A percentile compares a stretch with the other conserved stretches of the same genome.
Evolutionary conservation across 1,139 yeast genomes (phyloP).

Genomic region (Lodderomyces parapsilosis): DNA sequence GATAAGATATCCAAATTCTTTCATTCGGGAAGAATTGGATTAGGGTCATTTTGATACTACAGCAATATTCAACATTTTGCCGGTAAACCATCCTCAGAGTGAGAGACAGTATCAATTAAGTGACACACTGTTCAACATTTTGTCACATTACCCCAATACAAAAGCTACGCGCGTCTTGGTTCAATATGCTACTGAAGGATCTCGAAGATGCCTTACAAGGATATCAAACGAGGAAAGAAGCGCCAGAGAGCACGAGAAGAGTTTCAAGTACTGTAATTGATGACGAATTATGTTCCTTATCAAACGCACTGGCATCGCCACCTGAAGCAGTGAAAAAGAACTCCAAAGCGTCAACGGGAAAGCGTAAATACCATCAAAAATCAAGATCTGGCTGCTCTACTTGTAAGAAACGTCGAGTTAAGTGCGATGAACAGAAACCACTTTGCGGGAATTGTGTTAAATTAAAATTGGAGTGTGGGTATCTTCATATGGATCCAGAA

Average conservation of each 20-base stretch:
- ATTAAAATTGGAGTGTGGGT: constrained; percentile 75
- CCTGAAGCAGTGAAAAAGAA: not conserved
- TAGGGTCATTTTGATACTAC: not conserved
- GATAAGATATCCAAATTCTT: not conserved
- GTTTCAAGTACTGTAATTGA: not conserved
- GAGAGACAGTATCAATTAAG: too few species aligned
- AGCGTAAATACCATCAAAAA: constrained; percentile 79
- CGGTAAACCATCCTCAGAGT: too few species aligned
- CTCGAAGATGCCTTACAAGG: not conserved
- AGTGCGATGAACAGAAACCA: constrained; percentile 89
- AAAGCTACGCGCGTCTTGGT: not conserved
- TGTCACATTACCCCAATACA: not conserved
- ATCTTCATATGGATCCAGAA: constrained; percentile 23
- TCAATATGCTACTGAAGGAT: not conserved
- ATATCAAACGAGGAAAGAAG: too few species aligned
- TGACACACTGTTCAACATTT: not conserved
- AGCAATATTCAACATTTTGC: constrained; percentile 2
- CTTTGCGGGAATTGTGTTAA: constrained; percentile 74
- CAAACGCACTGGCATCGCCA: not conserved
- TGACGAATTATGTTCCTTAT: not conserved
- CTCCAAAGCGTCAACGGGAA: constrained; percentile 33
- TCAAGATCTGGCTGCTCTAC: constrained; percentile 87
- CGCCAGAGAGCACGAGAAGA: too few species aligned
- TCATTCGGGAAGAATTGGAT: not conserved
- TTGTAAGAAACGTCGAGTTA: constrained; percentile 84